A percentile compares a stretch with the other conserved stretches of the same genome.
Conservation (phyloP, 2,329 filamentous ascomycete species). For the Metarhizium robertsii region DNA sequence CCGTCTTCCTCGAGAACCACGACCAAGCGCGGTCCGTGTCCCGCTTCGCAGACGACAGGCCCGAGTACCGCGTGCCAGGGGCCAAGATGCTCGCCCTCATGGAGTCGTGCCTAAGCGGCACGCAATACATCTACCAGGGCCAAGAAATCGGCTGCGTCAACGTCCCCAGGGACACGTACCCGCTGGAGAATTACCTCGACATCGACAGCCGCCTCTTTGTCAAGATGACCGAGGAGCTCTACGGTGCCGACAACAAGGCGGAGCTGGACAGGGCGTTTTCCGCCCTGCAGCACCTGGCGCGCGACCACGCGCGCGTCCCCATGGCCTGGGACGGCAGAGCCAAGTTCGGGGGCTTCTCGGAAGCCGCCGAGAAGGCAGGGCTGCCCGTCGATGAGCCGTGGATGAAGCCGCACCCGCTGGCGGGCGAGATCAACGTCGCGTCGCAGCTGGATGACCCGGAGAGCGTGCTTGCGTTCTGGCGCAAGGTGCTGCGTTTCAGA, state of each 20-base stretch:
- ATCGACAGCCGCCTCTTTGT: slow-evolving; percentile 37
- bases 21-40: slow-evolving; percentile 52
- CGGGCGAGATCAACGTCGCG: slow-evolving; percentile 42
- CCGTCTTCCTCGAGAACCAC: slow-evolving; percentile 57
- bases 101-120: slow-evolving; percentile 43
- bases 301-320: slow-evolving; percentile 58
- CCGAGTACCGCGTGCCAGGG: slow-evolving; percentile 35
- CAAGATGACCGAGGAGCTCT: slow-evolving; percentile 19
- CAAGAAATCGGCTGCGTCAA: slow-evolving; percentile 59
- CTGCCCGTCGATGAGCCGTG: slow-evolving; percentile 19
- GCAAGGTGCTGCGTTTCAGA: slow-evolving; percentile 18
- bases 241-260: slow-evolving; percentile 17
- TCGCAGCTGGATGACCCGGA: slow-evolving; percentile 34
- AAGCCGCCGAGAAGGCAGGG: slow-evolving; percentile 23
- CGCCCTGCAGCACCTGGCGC: slow-evolving; percentile 23
- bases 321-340: slow-evolving; percentile 49
- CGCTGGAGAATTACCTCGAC: slow-evolving; percentile 44
- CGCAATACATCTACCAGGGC: slow-evolving; percentile 58
- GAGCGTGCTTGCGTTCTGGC: slow-evolving; percentile 26
- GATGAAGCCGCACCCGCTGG: slow-evolving; percentile 24
- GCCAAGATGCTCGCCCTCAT: slow-evolving; percentile 52
- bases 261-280: slow-evolving; percentile 26
- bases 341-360: slow-evolving; percentile 25
- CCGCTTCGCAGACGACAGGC: slow-evolving; percentile 40
- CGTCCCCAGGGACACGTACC: slow-evolving; percentile 46